These are phyloP conservation scores for Leccinum rimulosum DNA, from an alignment of 768 basidiomycete genomes.

Conservation along the genomic window DNA sequence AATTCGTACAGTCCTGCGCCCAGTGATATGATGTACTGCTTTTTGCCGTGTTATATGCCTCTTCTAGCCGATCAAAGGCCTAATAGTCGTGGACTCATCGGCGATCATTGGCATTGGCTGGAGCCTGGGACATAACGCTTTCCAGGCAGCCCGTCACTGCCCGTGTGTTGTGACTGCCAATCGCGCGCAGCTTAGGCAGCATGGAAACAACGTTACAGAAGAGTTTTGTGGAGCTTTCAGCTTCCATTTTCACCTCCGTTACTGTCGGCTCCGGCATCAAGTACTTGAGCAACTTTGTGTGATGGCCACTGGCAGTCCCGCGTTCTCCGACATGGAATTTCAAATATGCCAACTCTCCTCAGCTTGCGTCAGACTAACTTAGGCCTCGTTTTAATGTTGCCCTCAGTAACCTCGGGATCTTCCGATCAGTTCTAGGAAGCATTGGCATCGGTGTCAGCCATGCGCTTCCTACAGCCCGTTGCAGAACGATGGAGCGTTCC, in stretches of 20 bases:
- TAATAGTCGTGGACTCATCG: not conserved
- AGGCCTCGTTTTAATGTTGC: too few species aligned
- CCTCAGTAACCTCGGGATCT: too few species aligned
- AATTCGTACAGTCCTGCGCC: constrained; percentile 21
- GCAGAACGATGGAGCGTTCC: too few species aligned
- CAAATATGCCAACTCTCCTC: constrained; percentile 30
- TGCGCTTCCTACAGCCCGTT: too few species aligned
- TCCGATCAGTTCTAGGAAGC: too few species aligned
- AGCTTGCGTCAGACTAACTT: not conserved
- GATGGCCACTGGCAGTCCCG: constrained; percentile 3
- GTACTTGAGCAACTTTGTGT: constrained; percentile 8
- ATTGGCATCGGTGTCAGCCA: too few species aligned
- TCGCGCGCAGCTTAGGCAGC: constrained; percentile 11
- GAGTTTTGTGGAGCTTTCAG: constrained; percentile 15
- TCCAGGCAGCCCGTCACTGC: constrained; percentile 11
- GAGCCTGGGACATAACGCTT: constrained; percentile 27
- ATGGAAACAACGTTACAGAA: constrained; percentile 27
- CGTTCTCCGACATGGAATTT: constrained; percentile 28
- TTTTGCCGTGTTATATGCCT: constrained; percentile 18
- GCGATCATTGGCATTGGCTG: constrained; percentile 8
- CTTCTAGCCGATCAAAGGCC: constrained; percentile 26
- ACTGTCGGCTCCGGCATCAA: not conserved
- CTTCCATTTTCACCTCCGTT: constrained; percentile 4
- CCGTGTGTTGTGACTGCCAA: constrained; percentile 11
- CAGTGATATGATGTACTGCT: constrained; percentile 32